A percentile compares a stretch with the other conserved stretches of the same genome.
phyloP scores from a whole-genome alignment of 2,329 filamentous ascomycete genomes.

The Sarocladiaceae sp. region DNA sequence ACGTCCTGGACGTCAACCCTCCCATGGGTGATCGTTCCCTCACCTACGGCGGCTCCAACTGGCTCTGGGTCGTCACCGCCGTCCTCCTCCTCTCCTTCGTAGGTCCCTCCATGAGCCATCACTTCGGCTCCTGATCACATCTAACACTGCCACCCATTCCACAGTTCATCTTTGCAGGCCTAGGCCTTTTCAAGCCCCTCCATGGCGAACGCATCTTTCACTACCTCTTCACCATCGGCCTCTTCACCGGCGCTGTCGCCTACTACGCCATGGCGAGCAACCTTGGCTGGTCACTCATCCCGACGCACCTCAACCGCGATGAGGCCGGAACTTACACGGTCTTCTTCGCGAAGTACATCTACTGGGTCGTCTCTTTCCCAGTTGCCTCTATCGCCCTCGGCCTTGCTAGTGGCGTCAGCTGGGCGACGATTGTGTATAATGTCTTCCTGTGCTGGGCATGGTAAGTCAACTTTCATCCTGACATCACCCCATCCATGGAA shows the following conservation, averaged over 20 bases:
- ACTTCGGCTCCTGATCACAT: not conserved
- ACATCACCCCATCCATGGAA: not conserved
- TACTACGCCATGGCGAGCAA: constrained; percentile 49
- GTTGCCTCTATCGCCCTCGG: constrained; percentile 38
- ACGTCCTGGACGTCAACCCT: constrained; percentile 42
- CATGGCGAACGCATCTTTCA: constrained; percentile 49
- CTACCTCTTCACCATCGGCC: constrained; percentile 44
- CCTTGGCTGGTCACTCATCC: constrained; percentile 37
- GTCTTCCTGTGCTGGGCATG: constrained; percentile 44
- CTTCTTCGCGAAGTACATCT: constrained; percentile 50
- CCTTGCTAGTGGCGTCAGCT: constrained; percentile 45
- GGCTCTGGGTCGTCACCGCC: constrained; percentile 49
- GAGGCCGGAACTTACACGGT: constrained; percentile 36
- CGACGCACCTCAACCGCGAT: constrained; percentile 19
- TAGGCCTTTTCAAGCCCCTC: constrained; percentile 32
- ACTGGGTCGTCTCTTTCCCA: constrained; percentile 48
- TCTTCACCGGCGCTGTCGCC: constrained; percentile 40
- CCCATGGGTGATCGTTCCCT: constrained; percentile 32
- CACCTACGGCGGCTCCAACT: constrained; percentile 42
- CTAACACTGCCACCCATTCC: constrained; percentile 13
- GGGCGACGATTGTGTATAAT: constrained; percentile 48
- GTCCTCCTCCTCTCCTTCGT: constrained; percentile 42
- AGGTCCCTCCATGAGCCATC: constrained; percentile 14
- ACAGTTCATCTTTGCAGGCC: constrained; percentile 33
- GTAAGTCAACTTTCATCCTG: constrained; percentile 17